Evolutionary conservation across 225 moss, liverwort and hornwort genomes (phyloP), one percentile per base, ranked within the genome.

Genomic region (Physcomitrellopsis africana): DNA sequence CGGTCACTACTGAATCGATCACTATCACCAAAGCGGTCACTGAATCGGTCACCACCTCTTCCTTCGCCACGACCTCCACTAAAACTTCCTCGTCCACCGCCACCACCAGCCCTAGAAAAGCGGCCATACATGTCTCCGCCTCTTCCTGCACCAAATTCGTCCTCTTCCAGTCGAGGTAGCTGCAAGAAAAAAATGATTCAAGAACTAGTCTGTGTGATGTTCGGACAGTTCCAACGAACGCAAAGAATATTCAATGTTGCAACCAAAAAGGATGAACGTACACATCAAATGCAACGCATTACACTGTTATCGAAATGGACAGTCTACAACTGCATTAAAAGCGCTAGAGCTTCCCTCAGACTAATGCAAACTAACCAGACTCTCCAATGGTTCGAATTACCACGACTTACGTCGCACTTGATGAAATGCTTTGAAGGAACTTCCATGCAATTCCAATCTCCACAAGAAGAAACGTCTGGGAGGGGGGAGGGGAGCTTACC

Each of bases 41-140:
- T 37, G 47, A 68, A 85, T 68, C 80, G 72, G 26, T 69, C 60
- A 16, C 61, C 76, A 65, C 92, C 81, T 68, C 88, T 73, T 42
- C 92, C 85, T 59, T 89, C 85, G 63, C 87, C 84, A 4, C 87
- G 67, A 16, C 84, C 83, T n/a, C 74, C 80, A 37, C 82, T 74
- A 27, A 79, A 88, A 46, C 80, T 82, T 65, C 90, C 85, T 18
- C 85, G 74, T 59, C 93, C 84, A 29, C 89, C 81, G 15, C 88
- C 79, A 43, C 81, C 62, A 4, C 74, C 85, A 22, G 84, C 83
- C 55, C 85, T 81, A 65, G 89, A 89, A 42, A 91, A 86, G 20
- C 94, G 80, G 18, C 92, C 94, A 72, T 95, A 95, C 80, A 82
- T 89, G 65, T 95, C 94, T 74, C 79, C 81, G 59, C 75, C 65